Conservation (phyloP, 192 early-diverging fungal genomes). For the Backusella tuberculispora region DNA sequence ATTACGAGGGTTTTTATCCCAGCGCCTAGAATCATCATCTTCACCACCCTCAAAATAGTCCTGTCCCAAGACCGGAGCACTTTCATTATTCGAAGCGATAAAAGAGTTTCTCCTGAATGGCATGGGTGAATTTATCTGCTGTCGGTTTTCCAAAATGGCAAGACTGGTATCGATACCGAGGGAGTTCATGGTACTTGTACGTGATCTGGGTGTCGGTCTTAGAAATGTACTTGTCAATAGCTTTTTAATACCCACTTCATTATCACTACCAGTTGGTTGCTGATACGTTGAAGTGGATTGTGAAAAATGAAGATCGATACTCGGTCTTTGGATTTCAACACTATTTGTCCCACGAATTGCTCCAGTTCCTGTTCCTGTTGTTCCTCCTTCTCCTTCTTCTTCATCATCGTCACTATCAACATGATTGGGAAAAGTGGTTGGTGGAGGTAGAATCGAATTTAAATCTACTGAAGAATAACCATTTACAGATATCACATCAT, state of each 20-base stretch:
- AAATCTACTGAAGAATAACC: constrained; percentile 19
- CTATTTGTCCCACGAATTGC: neutral
- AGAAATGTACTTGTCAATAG: constrained; percentile 29
- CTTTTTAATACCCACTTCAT: constrained; percentile 18
- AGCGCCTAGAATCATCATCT: constrained; percentile 54
- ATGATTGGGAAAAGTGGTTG: constrained; percentile 6
- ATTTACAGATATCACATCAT: constrained; percentile 36
- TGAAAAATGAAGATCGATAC: constrained; percentile 13
- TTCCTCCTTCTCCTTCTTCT: neutral
- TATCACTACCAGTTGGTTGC: neutral
- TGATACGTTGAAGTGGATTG: constrained; percentile 22
- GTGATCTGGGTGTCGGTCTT: constrained; percentile 26
- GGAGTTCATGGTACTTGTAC: constrained; percentile 37
- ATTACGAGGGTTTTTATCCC: constrained; percentile 41
- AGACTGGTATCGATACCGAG: constrained; percentile 32
- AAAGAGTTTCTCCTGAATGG: constrained; percentile 36
- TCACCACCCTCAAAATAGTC: constrained; percentile 56
- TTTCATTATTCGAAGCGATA: constrained; percentile 24
- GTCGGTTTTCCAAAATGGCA: constrained; percentile 10
- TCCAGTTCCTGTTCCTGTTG: no score
- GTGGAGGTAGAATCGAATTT: neutral
- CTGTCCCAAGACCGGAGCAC: constrained; percentile 9
- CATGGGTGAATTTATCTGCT: constrained; percentile 23
- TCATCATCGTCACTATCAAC: constrained; percentile 16
- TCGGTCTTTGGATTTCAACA: constrained; percentile 20